Conservation (phyloP, 306 rosid species). For the Sechiopsis laciniata region DNA sequence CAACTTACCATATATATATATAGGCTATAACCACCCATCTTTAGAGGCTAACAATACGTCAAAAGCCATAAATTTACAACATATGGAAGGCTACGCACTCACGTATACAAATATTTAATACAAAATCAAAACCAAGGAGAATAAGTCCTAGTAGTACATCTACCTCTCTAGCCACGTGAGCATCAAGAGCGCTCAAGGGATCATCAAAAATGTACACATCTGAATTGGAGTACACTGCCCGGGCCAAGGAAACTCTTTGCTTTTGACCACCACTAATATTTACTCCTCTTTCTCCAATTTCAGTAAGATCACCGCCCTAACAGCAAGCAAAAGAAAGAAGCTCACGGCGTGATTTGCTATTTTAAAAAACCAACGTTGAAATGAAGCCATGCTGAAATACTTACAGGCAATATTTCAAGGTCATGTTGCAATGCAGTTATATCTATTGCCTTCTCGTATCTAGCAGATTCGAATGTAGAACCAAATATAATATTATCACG, state of each 20-base stretch:
- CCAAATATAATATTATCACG: conserved; percentile 51
- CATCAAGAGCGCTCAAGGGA: conserved; percentile 92
- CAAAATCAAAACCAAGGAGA: neutral
- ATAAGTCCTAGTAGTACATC: neutral
- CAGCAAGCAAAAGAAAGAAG: conserved; percentile 22
- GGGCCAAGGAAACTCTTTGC: conserved; percentile 90
- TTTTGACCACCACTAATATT: conserved; percentile 96
- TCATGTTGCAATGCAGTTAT: conserved; percentile 44
- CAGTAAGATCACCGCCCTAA: conserved; percentile 72
- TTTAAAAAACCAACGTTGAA: conserved; percentile 5
- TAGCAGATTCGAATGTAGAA: conserved; percentile 33
- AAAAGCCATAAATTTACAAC: neutral
- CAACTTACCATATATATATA: neutral
- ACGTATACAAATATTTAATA: neutral
- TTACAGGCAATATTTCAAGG: conserved; percentile 42
- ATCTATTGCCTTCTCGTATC: conserved; percentile 39
- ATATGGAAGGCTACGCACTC: neutral
- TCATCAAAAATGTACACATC: conserved; percentile 85
- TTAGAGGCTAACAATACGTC: neutral
- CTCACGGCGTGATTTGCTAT: neutral
- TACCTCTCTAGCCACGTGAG: conserved; percentile 84
- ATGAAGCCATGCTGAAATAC: conserved; percentile 20
- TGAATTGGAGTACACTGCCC: conserved; percentile 76
- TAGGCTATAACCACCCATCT: neutral
- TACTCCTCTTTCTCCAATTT: conserved; percentile 92